phyloP scores from a whole-genome alignment of 2,329 filamentous ascomycete species.

The Colletotrichum sp. region DNA sequence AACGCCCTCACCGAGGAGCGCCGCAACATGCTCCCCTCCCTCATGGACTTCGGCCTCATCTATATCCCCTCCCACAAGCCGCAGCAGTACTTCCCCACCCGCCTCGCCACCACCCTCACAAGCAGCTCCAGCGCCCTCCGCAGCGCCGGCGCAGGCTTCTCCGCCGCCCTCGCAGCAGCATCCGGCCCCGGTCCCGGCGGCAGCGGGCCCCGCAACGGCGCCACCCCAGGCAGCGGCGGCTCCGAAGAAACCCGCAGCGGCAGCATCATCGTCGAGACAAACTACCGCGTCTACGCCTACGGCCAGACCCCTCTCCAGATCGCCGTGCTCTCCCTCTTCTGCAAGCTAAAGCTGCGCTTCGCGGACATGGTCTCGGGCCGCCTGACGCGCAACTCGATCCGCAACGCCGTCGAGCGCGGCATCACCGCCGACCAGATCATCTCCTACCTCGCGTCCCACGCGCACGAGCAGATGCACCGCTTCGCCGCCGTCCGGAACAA shows the following conservation, averaged over 20 bases:
- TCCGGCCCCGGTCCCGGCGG: slow-evolving; percentile 26
- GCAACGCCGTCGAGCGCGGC: slow-evolving; percentile 83
- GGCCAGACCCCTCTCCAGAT: slow-evolving; percentile 94
- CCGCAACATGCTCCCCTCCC: slow-evolving; percentile 85
- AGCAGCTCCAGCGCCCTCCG: slow-evolving; percentile 72
- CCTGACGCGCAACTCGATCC: slow-evolving; percentile 86
- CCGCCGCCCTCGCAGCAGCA: slow-evolving; percentile 64
- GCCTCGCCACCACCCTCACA: slow-evolving; percentile 92
- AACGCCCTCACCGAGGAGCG: slow-evolving; percentile 82
- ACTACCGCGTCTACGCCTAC: slow-evolving; percentile 97
- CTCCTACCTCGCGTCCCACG: slow-evolving; percentile 87
- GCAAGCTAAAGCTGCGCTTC: slow-evolving; percentile 86
- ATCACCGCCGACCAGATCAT: slow-evolving; percentile 98
- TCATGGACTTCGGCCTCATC: slow-evolving; percentile 91
- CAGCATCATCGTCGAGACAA: slow-evolving; percentile 96
- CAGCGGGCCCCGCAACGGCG: slow-evolving; percentile 30
- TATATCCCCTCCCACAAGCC: slow-evolving; percentile 68
- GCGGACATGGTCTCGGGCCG: slow-evolving; percentile 93
- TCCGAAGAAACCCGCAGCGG: slow-evolving; percentile 61
- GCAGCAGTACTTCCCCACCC: slow-evolving; percentile 83
- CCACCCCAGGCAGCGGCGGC: slow-evolving; percentile 36
- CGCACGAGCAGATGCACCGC: slow-evolving; percentile 91
- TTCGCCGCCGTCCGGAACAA: slow-evolving; percentile 60
- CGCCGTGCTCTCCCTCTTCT: slow-evolving; percentile 89
- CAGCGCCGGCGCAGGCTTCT: slow-evolving; percentile 71